These are phyloP conservation scores for Acacia pycnantha DNA, from an alignment of 331 rosid genomes.

Conservation along the genomic window DNA sequence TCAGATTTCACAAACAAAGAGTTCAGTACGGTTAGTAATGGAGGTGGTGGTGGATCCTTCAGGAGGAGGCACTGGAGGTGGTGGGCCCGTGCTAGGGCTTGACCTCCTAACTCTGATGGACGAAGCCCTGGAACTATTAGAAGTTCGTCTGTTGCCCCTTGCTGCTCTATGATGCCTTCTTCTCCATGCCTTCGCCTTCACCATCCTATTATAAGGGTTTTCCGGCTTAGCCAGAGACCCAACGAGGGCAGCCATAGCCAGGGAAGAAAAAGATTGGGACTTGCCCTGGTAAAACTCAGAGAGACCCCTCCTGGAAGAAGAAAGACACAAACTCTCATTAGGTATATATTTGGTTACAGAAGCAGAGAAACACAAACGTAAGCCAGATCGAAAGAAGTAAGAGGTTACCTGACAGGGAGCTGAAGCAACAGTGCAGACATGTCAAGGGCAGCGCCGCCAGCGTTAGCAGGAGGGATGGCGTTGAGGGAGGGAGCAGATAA, in stretches of 20 bases:
- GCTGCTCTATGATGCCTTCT: conserved; percentile 29
- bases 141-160: not conserved
- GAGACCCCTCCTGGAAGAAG: conserved; percentile 45
- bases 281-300: conserved; percentile 50
- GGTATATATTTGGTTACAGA: not conserved
- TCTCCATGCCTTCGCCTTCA: conserved; percentile 37
- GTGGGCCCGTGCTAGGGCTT: not conserved
- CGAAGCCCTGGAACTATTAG: conserved; percentile 38
- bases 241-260: conserved; percentile 39
- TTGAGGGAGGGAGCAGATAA: conserved; percentile 5
- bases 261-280: conserved; percentile 50
- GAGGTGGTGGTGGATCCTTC: conserved; percentile 29
- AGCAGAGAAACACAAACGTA: not conserved
- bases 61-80: conserved; percentile 39
- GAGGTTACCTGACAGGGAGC: conserved; percentile 43
- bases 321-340: conserved; percentile 9
- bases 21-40: not conserved
- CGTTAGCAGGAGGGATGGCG: not conserved
- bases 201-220: conserved; percentile 38
- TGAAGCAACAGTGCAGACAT: conserved; percentile 44
- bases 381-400: not conserved
- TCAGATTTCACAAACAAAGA: no score
- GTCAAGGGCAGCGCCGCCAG: conserved; percentile 18
- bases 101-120: conserved; percentile 24
- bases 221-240: conserved; percentile 53